Evolutionary conservation across 495 filamentous ascomycete species (phyloP).

Genomic region (Pyronema omphalodes): DNA sequence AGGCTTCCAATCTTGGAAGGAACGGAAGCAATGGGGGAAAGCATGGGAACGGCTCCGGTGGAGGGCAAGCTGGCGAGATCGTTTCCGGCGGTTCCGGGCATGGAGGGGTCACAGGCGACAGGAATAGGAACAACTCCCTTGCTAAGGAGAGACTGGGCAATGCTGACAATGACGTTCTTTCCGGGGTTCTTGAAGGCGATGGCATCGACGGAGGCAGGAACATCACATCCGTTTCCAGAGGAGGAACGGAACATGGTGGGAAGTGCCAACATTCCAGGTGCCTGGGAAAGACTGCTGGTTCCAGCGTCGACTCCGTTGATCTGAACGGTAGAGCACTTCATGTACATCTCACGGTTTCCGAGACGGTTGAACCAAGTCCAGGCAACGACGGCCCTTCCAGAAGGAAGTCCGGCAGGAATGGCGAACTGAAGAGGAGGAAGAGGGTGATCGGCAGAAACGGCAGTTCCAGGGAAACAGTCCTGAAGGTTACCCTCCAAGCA

Average conservation of each 20-base stretch:
- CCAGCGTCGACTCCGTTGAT: constrained; percentile 30
- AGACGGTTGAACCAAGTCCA: constrained; percentile 85
- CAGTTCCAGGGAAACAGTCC: constrained; percentile 9
- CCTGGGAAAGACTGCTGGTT: constrained; percentile 11
- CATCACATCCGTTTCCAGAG: constrained; percentile 30
- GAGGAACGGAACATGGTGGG: constrained; percentile 74
- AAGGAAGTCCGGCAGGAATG: constrained; percentile 37
- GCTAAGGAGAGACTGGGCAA: background rate
- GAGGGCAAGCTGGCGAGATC: background rate
- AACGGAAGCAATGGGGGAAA: background rate
- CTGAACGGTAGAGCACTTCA: constrained; percentile 67
- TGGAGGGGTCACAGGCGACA: constrained; percentile 10
- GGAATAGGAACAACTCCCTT: constrained; percentile 3
- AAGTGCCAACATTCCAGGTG: constrained; percentile 30
- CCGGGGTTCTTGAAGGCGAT: constrained; percentile 21
- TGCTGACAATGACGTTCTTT: constrained; percentile 2
- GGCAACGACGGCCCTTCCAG: constrained; percentile 49
- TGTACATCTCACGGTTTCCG: constrained; percentile 86
- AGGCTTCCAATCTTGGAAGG: background rate
- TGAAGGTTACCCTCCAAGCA: constrained; percentile 31
- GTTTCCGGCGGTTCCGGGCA: constrained; percentile 5
- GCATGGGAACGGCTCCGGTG: background rate
- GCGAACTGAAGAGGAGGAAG: constrained; percentile 29
- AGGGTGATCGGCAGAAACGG: constrained; percentile 8
- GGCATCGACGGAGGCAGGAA: constrained; percentile 8